Conservation (phyloP, 352 stramenopile species). For the Phytophthora melonis region DNA sequence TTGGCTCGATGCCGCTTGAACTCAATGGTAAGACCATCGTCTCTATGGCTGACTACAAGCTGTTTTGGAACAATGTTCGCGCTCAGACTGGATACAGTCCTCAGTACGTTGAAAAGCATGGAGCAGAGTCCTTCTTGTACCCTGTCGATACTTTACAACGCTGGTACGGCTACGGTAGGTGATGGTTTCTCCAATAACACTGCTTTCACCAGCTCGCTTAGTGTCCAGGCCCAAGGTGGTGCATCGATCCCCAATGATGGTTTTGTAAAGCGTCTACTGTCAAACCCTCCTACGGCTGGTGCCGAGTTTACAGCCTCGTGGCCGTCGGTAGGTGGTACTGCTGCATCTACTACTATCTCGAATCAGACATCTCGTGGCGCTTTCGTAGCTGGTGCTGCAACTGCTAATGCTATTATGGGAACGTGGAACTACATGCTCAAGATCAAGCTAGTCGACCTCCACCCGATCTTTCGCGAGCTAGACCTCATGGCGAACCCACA, state of each 20-base stretch:
- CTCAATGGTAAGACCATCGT: conserved; percentile 39
- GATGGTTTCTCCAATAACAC: conserved; percentile 34
- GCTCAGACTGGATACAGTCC: conserved; percentile 29
- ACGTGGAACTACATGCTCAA: conserved; percentile 16
- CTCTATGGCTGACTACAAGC: conserved; percentile 30
- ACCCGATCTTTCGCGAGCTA: conserved; percentile 8
- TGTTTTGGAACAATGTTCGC: conserved; percentile 41
- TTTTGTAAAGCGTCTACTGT: conserved; percentile 13
- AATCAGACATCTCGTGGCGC: background rate
- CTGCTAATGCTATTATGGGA: conserved; percentile 7
- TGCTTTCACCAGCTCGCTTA: background rate
- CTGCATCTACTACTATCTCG: background rate
- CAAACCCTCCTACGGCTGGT: conserved; percentile 18
- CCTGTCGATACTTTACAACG: conserved; percentile 4
- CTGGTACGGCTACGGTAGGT: too few relatives aligned
- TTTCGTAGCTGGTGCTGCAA: conserved; percentile 1
- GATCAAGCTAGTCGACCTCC: conserved; percentile 10
- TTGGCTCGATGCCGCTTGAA: conserved; percentile 22
- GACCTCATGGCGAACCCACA: conserved; percentile 17
- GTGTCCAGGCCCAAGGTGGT: background rate
- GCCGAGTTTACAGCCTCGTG: conserved; percentile 3
- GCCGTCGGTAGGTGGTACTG: background rate
- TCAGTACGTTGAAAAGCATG: conserved; percentile 39
- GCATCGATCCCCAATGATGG: conserved; percentile 18
- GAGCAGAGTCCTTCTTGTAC: conserved; percentile 39